Evolutionary conservation across 306 rosid species (phyloP).

Genomic region (Lathyrus tuberosus): DNA sequence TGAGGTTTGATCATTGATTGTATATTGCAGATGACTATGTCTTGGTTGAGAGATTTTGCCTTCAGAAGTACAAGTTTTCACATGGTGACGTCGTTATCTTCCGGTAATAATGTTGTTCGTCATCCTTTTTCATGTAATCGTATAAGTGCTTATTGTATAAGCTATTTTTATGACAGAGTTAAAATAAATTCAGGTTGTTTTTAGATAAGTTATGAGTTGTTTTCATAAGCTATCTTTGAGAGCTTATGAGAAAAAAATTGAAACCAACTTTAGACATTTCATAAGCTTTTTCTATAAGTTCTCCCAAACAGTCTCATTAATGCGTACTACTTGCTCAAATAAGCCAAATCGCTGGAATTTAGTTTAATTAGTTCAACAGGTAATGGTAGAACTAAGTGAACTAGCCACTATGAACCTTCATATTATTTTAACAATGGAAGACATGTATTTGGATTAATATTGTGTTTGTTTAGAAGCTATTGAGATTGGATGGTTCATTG

Average conservation of each 20-base stretch:
- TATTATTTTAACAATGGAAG: background rate
- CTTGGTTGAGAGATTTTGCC: constrained; percentile 75
- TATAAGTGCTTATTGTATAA: background rate
- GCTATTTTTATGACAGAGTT: background rate
- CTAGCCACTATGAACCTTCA: constrained; percentile 7
- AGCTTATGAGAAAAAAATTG: background rate
- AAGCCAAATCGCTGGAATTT: background rate
- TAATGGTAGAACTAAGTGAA: constrained; percentile 15
- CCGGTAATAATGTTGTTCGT: constrained; percentile 48
- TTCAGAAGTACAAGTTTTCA: constrained; percentile 61
- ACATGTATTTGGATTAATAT: constrained; percentile 17
- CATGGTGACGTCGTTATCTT: constrained; percentile 81
- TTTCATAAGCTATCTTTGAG: background rate
- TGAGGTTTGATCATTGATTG: constrained; percentile 36
- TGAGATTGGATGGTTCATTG: constrained; percentile 3
- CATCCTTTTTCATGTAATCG: background rate
- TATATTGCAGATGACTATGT: constrained; percentile 81
- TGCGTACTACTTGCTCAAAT: background rate
- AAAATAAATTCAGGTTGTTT: background rate
- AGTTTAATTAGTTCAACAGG: constrained; percentile 9
- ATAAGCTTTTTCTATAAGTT: background rate
- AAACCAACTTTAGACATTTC: background rate
- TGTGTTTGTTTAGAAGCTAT: constrained; percentile 23
- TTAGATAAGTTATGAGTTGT: background rate
- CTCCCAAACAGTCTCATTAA: background rate